phyloP scores from a whole-genome alignment of 805 yeast species.

The Sugiyamaella mastotermitis region DNA sequence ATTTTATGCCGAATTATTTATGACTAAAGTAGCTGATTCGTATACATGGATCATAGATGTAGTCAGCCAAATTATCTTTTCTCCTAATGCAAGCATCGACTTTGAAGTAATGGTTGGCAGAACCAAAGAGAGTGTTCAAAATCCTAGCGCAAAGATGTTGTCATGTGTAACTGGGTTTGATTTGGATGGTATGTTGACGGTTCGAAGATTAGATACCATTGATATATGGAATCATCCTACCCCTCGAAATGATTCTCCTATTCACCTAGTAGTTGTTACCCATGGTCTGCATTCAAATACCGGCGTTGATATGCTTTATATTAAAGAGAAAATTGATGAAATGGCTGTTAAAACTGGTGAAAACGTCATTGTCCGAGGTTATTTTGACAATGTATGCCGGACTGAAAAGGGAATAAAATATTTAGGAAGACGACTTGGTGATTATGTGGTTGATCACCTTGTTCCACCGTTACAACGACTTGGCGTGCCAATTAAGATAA shows the following conservation, averaged over 20 bases:
- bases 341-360: constrained; percentile 40
- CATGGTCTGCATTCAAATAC: constrained; percentile 92
- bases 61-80: constrained; percentile 71
- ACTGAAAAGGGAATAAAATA: constrained; percentile 86
- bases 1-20: constrained; percentile 48
- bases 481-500: constrained; percentile 44
- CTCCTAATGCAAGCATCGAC: constrained; percentile 58
- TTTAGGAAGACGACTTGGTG: constrained; percentile 75
- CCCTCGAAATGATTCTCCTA: constrained; percentile 44
- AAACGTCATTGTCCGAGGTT: constrained; percentile 78
- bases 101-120: constrained; percentile 55
- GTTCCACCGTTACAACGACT: constrained; percentile 33
- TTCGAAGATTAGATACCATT: constrained; percentile 46
- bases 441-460: constrained; percentile 55
- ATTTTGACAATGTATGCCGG: constrained; percentile 73
- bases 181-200: constrained; percentile 19
- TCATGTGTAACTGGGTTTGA: neutral
- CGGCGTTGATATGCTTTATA: constrained; percentile 82
- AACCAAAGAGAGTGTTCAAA: constrained; percentile 19
- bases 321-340: constrained; percentile 72
- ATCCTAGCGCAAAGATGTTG: neutral
- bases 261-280: constrained; percentile 78
- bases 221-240: constrained; percentile 75
- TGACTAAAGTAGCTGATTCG: constrained; percentile 35
- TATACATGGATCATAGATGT: constrained; percentile 80